phyloP scores from a whole-genome alignment of 257 asterid genomes.

The Leonotis leonurus region DNA sequence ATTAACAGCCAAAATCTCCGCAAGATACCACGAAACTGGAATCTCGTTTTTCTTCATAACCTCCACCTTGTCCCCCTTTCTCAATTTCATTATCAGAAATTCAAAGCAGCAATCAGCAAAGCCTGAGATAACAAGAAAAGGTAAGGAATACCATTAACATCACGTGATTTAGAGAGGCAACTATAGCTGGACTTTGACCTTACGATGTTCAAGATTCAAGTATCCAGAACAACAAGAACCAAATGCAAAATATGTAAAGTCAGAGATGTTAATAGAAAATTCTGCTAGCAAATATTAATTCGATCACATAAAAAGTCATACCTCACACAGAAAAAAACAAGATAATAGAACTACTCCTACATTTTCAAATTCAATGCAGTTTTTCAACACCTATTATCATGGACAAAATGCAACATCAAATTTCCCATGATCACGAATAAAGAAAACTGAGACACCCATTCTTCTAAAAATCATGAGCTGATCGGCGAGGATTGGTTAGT shows the following conservation, averaged over 20 bases:
- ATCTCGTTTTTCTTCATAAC: constrained; percentile 41
- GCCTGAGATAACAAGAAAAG: constrained; percentile 30
- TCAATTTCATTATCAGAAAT: constrained; percentile 51
- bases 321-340: neutral
- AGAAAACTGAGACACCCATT: neutral
- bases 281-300: constrained; percentile 4
- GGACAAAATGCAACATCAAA: constrained; percentile 4
- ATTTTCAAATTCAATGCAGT: no score
- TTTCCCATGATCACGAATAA: no score
- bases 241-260: no score
- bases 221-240: constrained; percentile 2
- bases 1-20: constrained; percentile 48
- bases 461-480: constrained; percentile 10
- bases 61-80: constrained; percentile 64
- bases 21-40: constrained; percentile 50
- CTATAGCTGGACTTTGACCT: constrained; percentile 4
- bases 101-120: constrained; percentile 11
- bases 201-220: neutral
- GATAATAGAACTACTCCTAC: no score
- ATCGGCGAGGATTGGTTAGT: constrained; percentile 6
- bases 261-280: no score
- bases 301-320: neutral
- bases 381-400: neutral
- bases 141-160: neutral
- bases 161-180: neutral